Evolutionary conservation across 2,329 filamentous ascomycete genomes (phyloP), one percentile per base, ranked within the genome.

Genomic region (Xylariomycetidae sp.): DNA sequence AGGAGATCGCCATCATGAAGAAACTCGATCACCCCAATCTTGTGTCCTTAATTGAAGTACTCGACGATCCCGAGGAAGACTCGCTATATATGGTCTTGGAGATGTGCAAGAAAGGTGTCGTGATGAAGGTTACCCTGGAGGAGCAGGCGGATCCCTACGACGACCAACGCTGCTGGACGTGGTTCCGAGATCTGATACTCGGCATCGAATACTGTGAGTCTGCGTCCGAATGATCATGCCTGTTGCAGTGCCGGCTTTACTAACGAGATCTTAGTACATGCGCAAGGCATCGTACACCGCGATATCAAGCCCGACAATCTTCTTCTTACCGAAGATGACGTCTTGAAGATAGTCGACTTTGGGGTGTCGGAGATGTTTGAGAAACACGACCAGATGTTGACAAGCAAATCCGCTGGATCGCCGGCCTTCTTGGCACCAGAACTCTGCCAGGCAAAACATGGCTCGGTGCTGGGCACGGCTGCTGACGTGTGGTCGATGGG

Each of bases 401-500:
- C 87, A 0, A 80, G 83, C 38, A 98, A 96, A 61, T 90, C 88
- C 4, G 89, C 89, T 9, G 92, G 92, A 1, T 95, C 89, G 4
- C 92, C 92, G 0, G 92, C 92, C 1, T 98, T 98, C 52, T 73
- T 96, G 37, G 85, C 92, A 0, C 92, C 92, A 0, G 92, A 98
- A 59, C 68, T 98, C 10, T 98, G 92, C 52, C 80, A 89, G 15
- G 76, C 79, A 6, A 88, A 77, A 49, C 90, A 95, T 54, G 86
- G 85, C 1, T 81, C 89, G 45, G 82, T 96, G 2, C 90, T 85
- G 3, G 92, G 92, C 9, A 84, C 78, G 48, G 88, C 90, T 4
- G 87, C 87, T 4, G 92, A 98, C 59, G 88, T 98, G 34, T 98
- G 92, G 92, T 94, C 90, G 4, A 96, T 96, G 90, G 92, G 92